These are phyloP conservation scores for Lathyrus aphaca DNA, from an alignment of 306 rosid species.

Conservation along the genomic window DNA sequence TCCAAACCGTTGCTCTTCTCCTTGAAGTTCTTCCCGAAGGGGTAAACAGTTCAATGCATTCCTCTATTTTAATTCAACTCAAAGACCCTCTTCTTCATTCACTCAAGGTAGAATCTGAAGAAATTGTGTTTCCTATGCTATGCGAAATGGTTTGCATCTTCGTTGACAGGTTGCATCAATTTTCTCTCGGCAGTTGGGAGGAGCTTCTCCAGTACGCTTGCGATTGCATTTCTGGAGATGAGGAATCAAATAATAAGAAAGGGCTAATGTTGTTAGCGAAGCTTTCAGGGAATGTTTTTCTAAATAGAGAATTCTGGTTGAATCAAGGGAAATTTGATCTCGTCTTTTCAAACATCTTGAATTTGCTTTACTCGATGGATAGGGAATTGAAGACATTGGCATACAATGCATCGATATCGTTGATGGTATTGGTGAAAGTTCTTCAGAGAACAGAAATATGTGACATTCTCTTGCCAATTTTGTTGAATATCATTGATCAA, in stretches of 20 bases:
- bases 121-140: neutral
- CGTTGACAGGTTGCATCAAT: neutral
- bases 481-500: neutral
- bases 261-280: slow-evolving; percentile 19
- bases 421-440: neutral
- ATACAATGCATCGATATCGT: neutral
- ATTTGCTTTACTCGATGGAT: neutral
- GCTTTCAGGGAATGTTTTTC: neutral
- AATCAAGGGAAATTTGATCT: neutral
- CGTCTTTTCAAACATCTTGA: neutral
- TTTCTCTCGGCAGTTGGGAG: neutral
- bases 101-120: neutral
- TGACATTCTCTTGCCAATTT: neutral
- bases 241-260: neutral
- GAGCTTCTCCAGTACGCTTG: slow-evolving; percentile 27
- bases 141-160: neutral
- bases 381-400: neutral
- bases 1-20: slow-evolving; percentile 4
- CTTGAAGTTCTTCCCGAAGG: neutral
- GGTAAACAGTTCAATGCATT: neutral
- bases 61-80: neutral
- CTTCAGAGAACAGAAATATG: neutral
- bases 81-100: slow-evolving; percentile 15
- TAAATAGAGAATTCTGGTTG: neutral
- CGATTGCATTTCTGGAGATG: neutral